Percentiles rank a stretch among this genome's conserved stretches.
Evolutionary conservation across 176 grass and related monocot genomes (phyloP).

Genomic region (Bolboschoenus planiculmis): DNA sequence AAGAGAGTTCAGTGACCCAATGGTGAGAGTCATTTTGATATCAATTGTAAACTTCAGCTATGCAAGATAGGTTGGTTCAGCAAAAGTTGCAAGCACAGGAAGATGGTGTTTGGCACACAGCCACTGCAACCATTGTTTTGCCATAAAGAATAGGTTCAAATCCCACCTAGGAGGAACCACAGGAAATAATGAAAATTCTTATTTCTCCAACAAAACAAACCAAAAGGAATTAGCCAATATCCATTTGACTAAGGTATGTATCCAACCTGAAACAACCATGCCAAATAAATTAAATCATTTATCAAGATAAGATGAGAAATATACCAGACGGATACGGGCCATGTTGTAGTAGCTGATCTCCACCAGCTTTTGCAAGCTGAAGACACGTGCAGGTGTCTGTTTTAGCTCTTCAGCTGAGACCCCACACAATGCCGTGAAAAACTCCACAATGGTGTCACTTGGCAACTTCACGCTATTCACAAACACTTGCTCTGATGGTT

Average conservation of each 20-base stretch:
- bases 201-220: neutral
- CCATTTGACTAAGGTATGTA: too few species aligned
- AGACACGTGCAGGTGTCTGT: constrained; percentile 83
- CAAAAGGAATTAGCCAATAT: neutral
- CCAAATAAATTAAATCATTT: neutral
- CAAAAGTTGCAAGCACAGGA: neutral
- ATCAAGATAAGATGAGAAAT: neutral
- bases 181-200: neutral
- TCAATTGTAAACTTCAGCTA: neutral
- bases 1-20: neutral
- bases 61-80: neutral
- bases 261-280: neutral
- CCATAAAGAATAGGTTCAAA: neutral
- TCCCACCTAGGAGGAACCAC: neutral
- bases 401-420: constrained; percentile 97
- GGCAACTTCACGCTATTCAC: constrained; percentile 93
- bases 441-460: constrained; percentile 98
- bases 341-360: constrained; percentile 99
- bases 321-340: constrained; percentile 97
- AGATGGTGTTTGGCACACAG: neutral
- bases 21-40: neutral
- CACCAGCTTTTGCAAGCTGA: constrained; percentile 99
- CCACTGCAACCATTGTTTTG: neutral
- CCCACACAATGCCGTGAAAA: constrained; percentile 80
- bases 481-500: constrained; percentile 92